Evolutionary conservation across 352 stramenopile species (phyloP), one percentile per base, ranked within the genome.

Genomic region (Pythium sp.): DNA sequence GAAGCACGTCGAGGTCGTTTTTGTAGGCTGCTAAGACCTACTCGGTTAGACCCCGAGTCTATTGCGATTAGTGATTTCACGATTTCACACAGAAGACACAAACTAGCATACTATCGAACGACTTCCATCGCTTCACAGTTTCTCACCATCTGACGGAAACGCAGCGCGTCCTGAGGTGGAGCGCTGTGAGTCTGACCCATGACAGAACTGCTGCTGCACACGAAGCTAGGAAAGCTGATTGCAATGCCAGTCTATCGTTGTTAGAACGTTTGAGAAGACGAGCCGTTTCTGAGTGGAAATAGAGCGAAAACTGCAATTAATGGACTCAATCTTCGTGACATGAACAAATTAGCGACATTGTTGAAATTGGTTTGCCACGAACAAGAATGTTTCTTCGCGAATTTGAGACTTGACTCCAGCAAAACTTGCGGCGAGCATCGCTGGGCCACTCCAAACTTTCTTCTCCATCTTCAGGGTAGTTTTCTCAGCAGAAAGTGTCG

Each of bases 101-200:
- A 26, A 5, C 34, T 14, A 70, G 5, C 22, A 43, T 61, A 54
- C 61, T 20, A 6, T 2, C 32, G 7, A 41, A 7, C 18, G 18
- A 51, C 4, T 7, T 22, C 43, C 7, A 12, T 20, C 5, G 36
- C 1, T 30, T 22, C 2, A 32, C 18, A 65, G 18, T 24, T 24
- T 47, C 71, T 63, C 66, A 84, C 71, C 79, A 89, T 87, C 38
- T 75, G 69, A 6, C 86, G 82, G 64, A 93, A 93, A 30, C 75
- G 77, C 53, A 77, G 62, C 47, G 83, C 81, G 34, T 90, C 83
- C 11, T 72, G 55, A 3, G 75, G 72, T 22, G 80, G 81, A 41
- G 81, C 83, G 34, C 80, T 88, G 49, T 87, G 81, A 9, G 78
- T 88, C 58, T 90, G 83, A 0, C 83, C 83, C 83, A 90, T 49